phyloP scores from a whole-genome alignment of 1,284 basidiomycete genomes.

The Violaceomyces palustris region DNA sequence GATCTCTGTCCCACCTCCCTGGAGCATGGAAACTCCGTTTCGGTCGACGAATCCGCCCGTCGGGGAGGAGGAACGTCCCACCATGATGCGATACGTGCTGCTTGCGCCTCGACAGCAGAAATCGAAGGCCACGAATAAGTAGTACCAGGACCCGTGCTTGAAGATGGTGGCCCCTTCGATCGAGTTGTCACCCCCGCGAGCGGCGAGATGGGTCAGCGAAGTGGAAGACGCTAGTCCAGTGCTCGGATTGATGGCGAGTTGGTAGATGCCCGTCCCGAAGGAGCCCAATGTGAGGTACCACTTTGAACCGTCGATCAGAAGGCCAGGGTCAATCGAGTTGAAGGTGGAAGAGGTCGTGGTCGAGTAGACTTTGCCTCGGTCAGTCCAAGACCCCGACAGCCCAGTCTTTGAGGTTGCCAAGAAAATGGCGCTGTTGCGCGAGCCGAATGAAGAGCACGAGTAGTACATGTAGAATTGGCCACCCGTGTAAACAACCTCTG shows the following conservation, averaged over 20 bases:
- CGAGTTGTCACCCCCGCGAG: slow-evolving; percentile 55
- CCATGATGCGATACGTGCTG: slow-evolving; percentile 63
- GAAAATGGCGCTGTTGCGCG: slow-evolving; percentile 41
- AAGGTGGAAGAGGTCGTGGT: slow-evolving; percentile 56
- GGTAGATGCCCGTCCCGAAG: slow-evolving; percentile 27
- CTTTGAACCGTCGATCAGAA: slow-evolving; percentile 10
- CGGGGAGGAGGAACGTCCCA: slow-evolving; percentile 57
- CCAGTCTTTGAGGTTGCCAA: slow-evolving; percentile 53
- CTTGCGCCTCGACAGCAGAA: slow-evolving; percentile 59
- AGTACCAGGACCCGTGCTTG: slow-evolving; percentile 58
- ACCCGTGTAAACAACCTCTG: slow-evolving; percentile 46
- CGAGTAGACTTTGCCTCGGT: slow-evolving; percentile 59
- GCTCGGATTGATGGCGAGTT: slow-evolving; percentile 44
- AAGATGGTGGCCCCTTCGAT: slow-evolving; percentile 58
- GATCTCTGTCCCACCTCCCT: slow-evolving; percentile 60
- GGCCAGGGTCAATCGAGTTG: slow-evolving; percentile 60
- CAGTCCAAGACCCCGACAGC: slow-evolving; percentile 55
- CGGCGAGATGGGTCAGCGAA: slow-evolving; percentile 56
- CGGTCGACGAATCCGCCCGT: slow-evolving; percentile 59
- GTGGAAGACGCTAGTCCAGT: slow-evolving; percentile 56
- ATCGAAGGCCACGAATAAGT: slow-evolving; percentile 63
- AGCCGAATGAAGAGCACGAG: slow-evolving; percentile 46
- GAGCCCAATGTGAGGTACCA: slow-evolving; percentile 34
- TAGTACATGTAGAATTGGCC: slow-evolving; percentile 56
- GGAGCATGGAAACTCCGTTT: slow-evolving; percentile 56